These are phyloP conservation scores for Polytrichum formosum DNA, from an alignment of 225 moss, liverwort and hornwort genomes.

Conservation along the genomic window DNA sequence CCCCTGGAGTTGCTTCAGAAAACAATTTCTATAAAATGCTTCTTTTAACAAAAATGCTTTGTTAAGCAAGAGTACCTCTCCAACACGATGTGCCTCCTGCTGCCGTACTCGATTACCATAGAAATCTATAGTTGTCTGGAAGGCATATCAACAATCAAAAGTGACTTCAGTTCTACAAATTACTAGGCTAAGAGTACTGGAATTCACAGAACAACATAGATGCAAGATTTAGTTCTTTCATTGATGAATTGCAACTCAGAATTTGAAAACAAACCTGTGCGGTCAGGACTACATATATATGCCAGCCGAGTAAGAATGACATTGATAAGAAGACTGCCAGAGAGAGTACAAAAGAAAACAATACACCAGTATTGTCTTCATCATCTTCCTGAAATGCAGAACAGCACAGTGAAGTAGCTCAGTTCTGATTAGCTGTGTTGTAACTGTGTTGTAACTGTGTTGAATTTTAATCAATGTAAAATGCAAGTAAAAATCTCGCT, in stretches of 20 bases:
- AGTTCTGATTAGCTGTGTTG: constrained; percentile 2
- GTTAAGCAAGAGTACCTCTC: constrained; percentile 40
- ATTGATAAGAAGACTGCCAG: constrained; percentile 71
- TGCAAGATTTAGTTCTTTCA: not conserved
- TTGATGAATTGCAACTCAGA: too few species aligned
- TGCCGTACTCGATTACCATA: constrained; percentile 67
- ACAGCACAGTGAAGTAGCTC: not conserved
- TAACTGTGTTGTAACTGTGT: too few species aligned
- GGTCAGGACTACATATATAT: constrained; percentile 73
- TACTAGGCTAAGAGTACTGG: not conserved
- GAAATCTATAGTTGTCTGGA: constrained; percentile 87
- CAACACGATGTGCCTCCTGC: constrained; percentile 56
- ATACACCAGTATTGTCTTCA: constrained; percentile 43
- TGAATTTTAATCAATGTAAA: constrained; percentile 4
- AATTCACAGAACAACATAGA: not conserved
- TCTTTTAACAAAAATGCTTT: too few species aligned
- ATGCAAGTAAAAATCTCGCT: constrained; percentile 1
- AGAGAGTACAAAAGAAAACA: constrained; percentile 79
- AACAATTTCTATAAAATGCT: too few species aligned
- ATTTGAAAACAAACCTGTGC: constrained; percentile 54
- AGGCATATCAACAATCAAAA: not conserved
- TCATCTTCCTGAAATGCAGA: constrained; percentile 30
- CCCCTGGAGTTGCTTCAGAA: too few species aligned
- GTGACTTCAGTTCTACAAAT: not conserved
- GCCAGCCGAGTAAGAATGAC: constrained; percentile 81